These are phyloP conservation scores for Funneliformis geosporum DNA, from an alignment of 192 early-diverging fungal species.

Conservation along the genomic window DNA sequence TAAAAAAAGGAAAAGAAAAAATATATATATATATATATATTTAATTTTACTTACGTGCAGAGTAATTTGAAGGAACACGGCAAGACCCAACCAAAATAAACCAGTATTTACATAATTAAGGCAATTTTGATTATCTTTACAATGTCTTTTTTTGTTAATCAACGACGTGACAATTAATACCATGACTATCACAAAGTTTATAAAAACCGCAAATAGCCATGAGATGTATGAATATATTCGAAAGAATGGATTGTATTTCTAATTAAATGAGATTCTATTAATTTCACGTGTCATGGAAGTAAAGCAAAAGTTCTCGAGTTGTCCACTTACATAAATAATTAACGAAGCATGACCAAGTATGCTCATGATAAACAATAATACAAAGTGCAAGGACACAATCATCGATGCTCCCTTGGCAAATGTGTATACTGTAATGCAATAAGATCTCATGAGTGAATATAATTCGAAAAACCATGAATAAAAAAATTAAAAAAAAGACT, in stretches of 20 bases:
- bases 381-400: too few species aligned
- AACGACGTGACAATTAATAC: neutral
- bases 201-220: neutral
- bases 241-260: neutral
- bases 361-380: too few species aligned
- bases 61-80: neutral
- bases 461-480: too few species aligned
- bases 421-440: too few species aligned
- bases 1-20: neutral
- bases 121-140: neutral
- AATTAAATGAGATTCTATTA: neutral
- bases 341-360: too few species aligned
- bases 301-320: too few species aligned
- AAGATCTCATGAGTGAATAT: too few species aligned
- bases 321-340: too few species aligned
- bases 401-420: too few species aligned
- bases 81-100: neutral
- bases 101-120: neutral
- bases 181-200: neutral
- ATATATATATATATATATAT: too few species aligned
- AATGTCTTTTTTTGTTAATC: neutral
- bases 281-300: too few species aligned
- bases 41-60: neutral
- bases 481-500: too few species aligned
- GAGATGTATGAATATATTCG: neutral